Base-by-base conservation (phyloP, 176 grass and related monocot species). In the Triticum urartu region DNA sequence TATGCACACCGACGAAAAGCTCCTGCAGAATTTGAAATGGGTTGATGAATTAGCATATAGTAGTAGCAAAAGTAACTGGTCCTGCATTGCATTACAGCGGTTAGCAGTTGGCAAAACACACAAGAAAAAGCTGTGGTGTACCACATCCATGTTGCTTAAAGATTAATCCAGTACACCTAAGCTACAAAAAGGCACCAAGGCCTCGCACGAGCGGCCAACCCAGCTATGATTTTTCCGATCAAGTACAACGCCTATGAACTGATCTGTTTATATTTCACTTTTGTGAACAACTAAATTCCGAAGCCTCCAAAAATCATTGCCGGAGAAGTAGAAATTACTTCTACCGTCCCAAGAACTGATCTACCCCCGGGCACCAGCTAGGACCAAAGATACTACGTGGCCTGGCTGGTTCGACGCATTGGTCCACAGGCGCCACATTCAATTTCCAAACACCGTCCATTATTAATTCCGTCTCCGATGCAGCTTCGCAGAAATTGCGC, bases 401-500 rank as follows among this genome's bases (percentile, higher is more conserved):
- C n/a, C 64, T 10, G 17, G 63, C 48, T 12, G 15, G 71, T 77
- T 38, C 52, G 61, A 48, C 60, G 59, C 63, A 71, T 71, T 90
- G 78, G 78, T 81, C 45, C 24, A 47, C 20, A 77, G 36, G 33
- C 18, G 25, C 69, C 26, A 60, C 83, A 50, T 62, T 69, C 14
- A 33, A 62, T 62, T 68, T 75, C 22, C 21, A 28, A 63, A 77
- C 38, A 50, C 64, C 64, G 25, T 66, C 64, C 63, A 40, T 30
- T 71, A 83, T 87, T 40, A 15, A 71, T 69, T 63, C 68, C 13
- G 11, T 77, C n/a, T 54, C 43, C 45, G 15, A 24, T 82, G 17
- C 39, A 90, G 25, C 39, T 83, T 83, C 33, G 61, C 64, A 83
- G 65, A 79, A 90, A 83, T 69, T 65, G 79, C 22, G 65, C 64